phyloP scores from a whole-genome alignment of 805 yeast genomes.

The Candida methanosorbosa region DNA sequence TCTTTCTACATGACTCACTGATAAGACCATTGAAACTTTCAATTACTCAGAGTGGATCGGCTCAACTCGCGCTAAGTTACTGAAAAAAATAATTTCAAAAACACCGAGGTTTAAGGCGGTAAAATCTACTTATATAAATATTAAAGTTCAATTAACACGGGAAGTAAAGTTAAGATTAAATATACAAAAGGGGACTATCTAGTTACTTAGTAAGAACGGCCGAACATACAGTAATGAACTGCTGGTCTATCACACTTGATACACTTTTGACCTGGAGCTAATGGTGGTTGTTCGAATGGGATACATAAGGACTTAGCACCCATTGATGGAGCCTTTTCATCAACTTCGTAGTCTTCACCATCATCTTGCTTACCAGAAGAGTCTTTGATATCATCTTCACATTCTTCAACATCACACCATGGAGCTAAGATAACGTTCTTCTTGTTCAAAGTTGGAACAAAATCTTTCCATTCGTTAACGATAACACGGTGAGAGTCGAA shows the following conservation, averaged over 20 bases:
- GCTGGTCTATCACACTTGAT: constrained; percentile 77
- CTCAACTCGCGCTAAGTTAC: no score
- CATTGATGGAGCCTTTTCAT: constrained; percentile 97
- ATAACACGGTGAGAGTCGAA: constrained; percentile 78
- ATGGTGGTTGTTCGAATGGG: constrained; percentile 85
- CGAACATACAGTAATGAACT: constrained; percentile 84
- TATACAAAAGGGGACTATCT: no score
- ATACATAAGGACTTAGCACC: constrained; percentile 98
- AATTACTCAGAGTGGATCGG: no score
- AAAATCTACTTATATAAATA: no score
- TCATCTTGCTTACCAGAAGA: constrained; percentile 71
- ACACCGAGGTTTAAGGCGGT: no score
- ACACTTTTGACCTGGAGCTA: constrained; percentile 77
- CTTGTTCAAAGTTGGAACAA: constrained; percentile 84
- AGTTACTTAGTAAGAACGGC: constrained; percentile 88
- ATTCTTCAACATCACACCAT: constrained; percentile 92
- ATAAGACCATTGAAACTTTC: no score
- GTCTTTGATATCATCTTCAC: constrained; percentile 97
- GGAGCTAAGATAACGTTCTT: constrained; percentile 90
- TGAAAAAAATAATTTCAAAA: no score
- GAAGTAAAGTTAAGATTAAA: no score
- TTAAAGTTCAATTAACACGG: no score
- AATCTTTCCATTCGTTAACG: constrained; percentile 83
- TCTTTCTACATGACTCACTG: no score
- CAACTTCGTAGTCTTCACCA: constrained; percentile 81